These are phyloP conservation scores for Yarrowia hollandica DNA, from an alignment of 805 yeast genomes.

Conservation along the genomic window DNA sequence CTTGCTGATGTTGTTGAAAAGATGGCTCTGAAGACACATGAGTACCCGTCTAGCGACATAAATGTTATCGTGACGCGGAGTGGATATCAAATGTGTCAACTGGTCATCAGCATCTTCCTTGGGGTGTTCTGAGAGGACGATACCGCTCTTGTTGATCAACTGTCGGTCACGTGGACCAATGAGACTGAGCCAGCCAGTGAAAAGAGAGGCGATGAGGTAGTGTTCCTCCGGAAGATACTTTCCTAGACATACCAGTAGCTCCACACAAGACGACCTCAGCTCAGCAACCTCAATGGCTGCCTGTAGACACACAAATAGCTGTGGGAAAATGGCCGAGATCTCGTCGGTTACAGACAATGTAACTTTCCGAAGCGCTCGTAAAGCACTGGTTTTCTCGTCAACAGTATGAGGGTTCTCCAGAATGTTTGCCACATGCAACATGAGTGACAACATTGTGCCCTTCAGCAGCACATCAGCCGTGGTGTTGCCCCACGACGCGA, in stretches of 20 bases:
- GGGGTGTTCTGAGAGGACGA: background rate
- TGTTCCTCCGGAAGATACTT: slow-evolving; percentile 8
- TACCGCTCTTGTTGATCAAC: slow-evolving; percentile 9
- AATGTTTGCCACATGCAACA: slow-evolving; percentile 12
- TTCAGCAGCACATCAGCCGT: background rate
- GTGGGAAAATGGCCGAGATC: slow-evolving; percentile 19
- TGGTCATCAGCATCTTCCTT: background rate
- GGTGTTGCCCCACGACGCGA: slow-evolving; percentile 2
- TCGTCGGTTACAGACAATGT: background rate
- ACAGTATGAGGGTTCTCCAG: slow-evolving; percentile 15
- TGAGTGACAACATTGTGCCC: slow-evolving; percentile 4
- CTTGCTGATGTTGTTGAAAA: background rate
- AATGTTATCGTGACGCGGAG: background rate
- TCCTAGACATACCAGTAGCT: background rate
- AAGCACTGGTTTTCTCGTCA: slow-evolving; percentile 6
- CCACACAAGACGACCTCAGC: slow-evolving; percentile 4
- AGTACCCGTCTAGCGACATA: slow-evolving; percentile 9
- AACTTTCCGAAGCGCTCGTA: slow-evolving; percentile 8
- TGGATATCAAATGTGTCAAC: background rate
- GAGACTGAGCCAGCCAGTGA: slow-evolving; percentile 3
- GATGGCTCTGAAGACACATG: background rate
- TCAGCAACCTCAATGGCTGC: background rate
- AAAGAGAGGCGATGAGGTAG: slow-evolving; percentile 12
- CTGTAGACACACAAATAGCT: slow-evolving; percentile 14
- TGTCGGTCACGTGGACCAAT: background rate